A percentile compares a stretch with the other conserved stretches of the same genome.
Conservation (phyloP, 495 filamentous ascomycete genomes). For the Alectoria sarmentosa region DNA sequence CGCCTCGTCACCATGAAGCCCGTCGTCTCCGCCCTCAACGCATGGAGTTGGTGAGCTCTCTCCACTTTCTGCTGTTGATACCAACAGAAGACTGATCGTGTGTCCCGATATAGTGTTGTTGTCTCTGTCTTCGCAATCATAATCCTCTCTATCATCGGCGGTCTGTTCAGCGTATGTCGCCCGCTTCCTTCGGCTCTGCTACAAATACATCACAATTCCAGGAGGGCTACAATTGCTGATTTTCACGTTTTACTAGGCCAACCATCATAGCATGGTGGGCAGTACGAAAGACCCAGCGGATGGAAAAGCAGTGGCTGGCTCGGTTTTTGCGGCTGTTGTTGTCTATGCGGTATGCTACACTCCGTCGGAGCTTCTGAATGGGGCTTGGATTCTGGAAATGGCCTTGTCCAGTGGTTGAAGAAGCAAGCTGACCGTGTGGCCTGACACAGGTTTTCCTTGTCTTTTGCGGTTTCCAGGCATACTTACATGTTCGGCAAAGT, state of each 20-base stretch:
- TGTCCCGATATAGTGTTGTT: slow-evolving; percentile 54
- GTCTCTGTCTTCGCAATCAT: slow-evolving; percentile 84
- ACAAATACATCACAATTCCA: neutral
- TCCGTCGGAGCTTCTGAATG: neutral
- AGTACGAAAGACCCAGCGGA: slow-evolving; percentile 64
- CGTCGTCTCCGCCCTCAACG: slow-evolving; percentile 79
- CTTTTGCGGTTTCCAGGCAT: slow-evolving; percentile 82
- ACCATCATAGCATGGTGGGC: slow-evolving; percentile 76
- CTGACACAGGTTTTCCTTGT: slow-evolving; percentile 69
- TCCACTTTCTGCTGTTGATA: slow-evolving; percentile 1
- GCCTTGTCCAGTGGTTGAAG: neutral
- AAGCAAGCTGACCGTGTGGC: neutral
- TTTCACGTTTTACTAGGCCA: slow-evolving; percentile 35
- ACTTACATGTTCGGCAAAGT: slow-evolving; percentile 68
- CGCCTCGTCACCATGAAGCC: slow-evolving; percentile 70
- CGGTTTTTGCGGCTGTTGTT: slow-evolving; percentile 75
- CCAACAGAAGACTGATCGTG: neutral
- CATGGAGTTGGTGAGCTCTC: slow-evolving; percentile 74
- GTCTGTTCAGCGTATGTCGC: slow-evolving; percentile 59
- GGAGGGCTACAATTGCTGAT: neutral
- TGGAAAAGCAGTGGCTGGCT: slow-evolving; percentile 67
- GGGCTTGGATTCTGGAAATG: neutral
- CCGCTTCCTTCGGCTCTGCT: neutral
- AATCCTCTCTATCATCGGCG: slow-evolving; percentile 76
- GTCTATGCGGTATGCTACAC: slow-evolving; percentile 66